phyloP scores from a whole-genome alignment of 2,329 filamentous ascomycete genomes.

The Diaporthe sp. region DNA sequence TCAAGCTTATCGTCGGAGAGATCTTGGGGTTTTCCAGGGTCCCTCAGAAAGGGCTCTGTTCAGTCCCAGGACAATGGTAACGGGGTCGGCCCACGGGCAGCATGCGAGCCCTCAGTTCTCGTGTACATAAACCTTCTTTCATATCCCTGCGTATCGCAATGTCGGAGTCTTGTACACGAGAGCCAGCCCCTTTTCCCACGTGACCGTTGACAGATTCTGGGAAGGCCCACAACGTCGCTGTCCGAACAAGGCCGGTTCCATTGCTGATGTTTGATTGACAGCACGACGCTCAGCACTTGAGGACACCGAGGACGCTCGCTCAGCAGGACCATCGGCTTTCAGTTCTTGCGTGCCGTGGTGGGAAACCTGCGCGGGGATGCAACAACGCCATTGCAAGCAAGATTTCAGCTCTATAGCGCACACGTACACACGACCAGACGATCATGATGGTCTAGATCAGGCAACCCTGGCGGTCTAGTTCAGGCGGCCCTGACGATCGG shows the following conservation, averaged over 20 bases:
- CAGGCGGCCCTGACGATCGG: constrained; percentile 6
- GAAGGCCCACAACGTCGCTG: neutral
- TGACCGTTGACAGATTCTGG: neutral
- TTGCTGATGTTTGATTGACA: neutral
- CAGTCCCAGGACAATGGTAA: neutral
- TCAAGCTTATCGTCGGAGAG: constrained; percentile 10
- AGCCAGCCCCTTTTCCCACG: constrained; percentile 9
- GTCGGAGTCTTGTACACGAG: neutral
- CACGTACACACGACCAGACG: neutral
- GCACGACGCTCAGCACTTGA: neutral
- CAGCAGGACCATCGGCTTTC: neutral
- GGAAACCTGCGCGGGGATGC: neutral
- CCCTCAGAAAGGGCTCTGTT: neutral
- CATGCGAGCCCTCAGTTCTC: neutral
- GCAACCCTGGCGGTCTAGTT: neutral
- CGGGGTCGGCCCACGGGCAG: neutral
- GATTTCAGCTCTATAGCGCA: too few species aligned
- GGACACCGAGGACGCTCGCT: neutral
- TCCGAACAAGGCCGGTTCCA: constrained; percentile 12
- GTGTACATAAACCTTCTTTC: neutral
- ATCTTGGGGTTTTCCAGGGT: neutral
- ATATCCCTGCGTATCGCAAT: constrained; percentile 5
- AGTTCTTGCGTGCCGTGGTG: neutral
- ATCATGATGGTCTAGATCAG: neutral
- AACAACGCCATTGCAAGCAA: neutral